These are phyloP conservation scores for Artemisia princeps DNA, from an alignment of 140 eudicot species.

Conservation along the genomic window DNA sequence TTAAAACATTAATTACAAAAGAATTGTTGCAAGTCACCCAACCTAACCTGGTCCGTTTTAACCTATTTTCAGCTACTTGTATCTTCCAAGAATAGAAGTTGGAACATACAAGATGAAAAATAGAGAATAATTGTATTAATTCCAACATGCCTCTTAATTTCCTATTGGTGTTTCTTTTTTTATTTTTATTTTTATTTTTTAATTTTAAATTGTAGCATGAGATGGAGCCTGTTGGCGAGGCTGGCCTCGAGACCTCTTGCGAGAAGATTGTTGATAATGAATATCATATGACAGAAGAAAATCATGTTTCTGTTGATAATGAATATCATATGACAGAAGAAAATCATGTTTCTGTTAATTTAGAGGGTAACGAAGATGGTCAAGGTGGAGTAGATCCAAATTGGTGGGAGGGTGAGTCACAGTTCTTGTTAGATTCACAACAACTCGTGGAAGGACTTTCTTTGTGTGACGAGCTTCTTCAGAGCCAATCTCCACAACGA, in stretches of 20 bases:
- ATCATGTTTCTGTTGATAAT: neutral
- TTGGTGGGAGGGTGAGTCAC: constrained; percentile 77
- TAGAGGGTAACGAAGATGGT: constrained; percentile 27
- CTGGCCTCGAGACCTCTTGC: constrained; percentile 21
- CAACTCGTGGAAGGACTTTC: constrained; percentile 78
- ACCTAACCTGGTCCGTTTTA: too few relatives aligned
- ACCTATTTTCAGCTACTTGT: too few relatives aligned
- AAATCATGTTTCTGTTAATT: neutral
- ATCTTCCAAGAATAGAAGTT: too few relatives aligned
- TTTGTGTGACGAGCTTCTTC: constrained; percentile 73
- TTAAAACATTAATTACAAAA: too few relatives aligned
- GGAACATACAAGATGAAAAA: too few relatives aligned
- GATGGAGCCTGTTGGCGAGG: constrained; percentile 24
- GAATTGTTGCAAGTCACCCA: too few relatives aligned
- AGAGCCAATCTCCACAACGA: constrained; percentile 74
- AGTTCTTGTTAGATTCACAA: constrained; percentile 58
- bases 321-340: constrained; percentile 21
- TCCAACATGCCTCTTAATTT: too few relatives aligned
- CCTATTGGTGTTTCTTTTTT: neutral
- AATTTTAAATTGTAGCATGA: constrained; percentile 25
- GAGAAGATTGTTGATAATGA: constrained; percentile 27
- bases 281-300: constrained; percentile 27
- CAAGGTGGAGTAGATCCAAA: constrained; percentile 43
- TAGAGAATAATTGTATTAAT: too few relatives aligned
- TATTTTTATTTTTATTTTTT: neutral